Evolutionary conservation across 176 grass and related monocot species (phyloP), one percentile per base, ranked within the genome.

Genomic region (Musa troglodytarum): DNA sequence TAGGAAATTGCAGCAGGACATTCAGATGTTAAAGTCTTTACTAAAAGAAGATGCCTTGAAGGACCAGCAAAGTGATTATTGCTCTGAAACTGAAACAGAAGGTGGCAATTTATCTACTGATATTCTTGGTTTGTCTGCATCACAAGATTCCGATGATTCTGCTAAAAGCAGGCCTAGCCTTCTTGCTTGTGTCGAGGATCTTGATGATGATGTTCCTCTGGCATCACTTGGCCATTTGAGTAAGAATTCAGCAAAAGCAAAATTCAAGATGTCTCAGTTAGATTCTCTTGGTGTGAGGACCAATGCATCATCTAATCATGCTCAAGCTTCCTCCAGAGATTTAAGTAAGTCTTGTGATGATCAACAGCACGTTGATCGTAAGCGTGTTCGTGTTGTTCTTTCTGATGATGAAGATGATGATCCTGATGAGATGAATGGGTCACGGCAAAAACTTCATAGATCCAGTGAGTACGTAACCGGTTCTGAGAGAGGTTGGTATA

Each of bases 391-490:
- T 50, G 81, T 98, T 61, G 76, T 98, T 76, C 69, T 98, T 73
- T 93, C 94, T 66, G 94, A 98, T 83, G 94, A 98, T 80, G 93
- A 98, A 87, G 74, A 78, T 80, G 88, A 93, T 24, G 86, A 89
- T 17, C 26, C 28, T 65, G 68, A 63, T 76, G 79, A 86, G 61
- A 89, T 71, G 50, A 55, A 86, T 84, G 82, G 53, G 50, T 71
- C 80, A 29, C 87, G 82, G 84, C 85, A 61, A 63, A 51, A 5
- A 3, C 20, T 54, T 68, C 78, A 69, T 81, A 86, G 28, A 77
- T 77, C 17, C 68, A 68, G 61, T 77, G 76, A 88, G 53, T 74
- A 79, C 72, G 50, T 77, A 50, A 83, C 78, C 34, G 34, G 0
- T 82, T 80, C 81, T 88, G 81, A 80, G 68, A 86, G 68, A 85